Percentiles rank a stretch among this genome's conserved stretches.
These are phyloP conservation scores for Quercus agrifolia DNA, from an alignment of 306 rosid species.

Conservation along the genomic window DNA sequence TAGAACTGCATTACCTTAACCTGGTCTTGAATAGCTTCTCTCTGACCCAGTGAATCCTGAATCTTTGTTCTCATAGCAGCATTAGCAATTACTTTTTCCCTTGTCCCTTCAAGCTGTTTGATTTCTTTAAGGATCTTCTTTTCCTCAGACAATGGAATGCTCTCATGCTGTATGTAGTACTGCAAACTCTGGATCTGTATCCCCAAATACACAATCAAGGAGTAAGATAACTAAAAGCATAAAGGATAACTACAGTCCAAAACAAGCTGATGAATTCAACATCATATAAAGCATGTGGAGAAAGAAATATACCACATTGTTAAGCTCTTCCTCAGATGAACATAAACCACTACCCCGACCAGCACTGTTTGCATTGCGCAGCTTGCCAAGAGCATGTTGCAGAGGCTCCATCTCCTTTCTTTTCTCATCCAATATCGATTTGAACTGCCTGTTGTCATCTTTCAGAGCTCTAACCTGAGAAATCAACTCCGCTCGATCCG, in stretches of 20 bases:
- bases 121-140: slow-evolving; percentile 87
- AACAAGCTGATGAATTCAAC: slow-evolving; percentile 11
- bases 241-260: not conserved
- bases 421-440: slow-evolving; percentile 67
- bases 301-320: slow-evolving; percentile 48
- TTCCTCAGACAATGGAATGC: slow-evolving; percentile 87
- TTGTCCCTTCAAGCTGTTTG: slow-evolving; percentile 90
- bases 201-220: slow-evolving; percentile 27
- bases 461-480: slow-evolving; percentile 75
- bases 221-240: not conserved
- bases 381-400: slow-evolving; percentile 84
- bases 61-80: slow-evolving; percentile 81
- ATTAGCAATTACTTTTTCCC: slow-evolving; percentile 81
- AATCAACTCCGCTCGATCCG: slow-evolving; percentile 65
- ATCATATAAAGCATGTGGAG: slow-evolving; percentile 14
- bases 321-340: slow-evolving; percentile 93
- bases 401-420: slow-evolving; percentile 82
- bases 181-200: slow-evolving; percentile 72
- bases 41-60: slow-evolving; percentile 77
- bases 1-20: slow-evolving; percentile 63
- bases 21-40: slow-evolving; percentile 75
- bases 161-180: slow-evolving; percentile 93
- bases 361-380: slow-evolving; percentile 63
- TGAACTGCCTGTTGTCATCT: slow-evolving; percentile 63
- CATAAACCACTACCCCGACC: slow-evolving; percentile 69